Evolutionary conservation across 2,329 filamentous ascomycete genomes (phyloP), one percentile per base, ranked within the genome.

Genomic region (Botrytis fabae): DNA sequence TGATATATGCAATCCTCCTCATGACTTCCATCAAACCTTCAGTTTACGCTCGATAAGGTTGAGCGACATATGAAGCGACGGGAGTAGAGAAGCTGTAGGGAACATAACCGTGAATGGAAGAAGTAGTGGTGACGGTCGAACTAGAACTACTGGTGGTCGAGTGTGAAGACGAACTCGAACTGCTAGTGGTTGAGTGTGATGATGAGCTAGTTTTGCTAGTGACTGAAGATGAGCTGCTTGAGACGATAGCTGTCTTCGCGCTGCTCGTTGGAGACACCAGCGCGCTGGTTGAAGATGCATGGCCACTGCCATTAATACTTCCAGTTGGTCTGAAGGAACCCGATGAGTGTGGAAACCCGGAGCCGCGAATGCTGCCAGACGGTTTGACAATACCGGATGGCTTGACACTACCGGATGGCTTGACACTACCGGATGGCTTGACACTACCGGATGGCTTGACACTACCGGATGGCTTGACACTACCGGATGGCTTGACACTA

Each of bases 31-130:
- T 70, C 32, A 48, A 35, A 35, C 35, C 22, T 51, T 65, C 3
- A 16, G 5, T 40, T 25, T 54, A 71, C 28, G 46, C 60, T 32
- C 46, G 35, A 65, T 71, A 65, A 6, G 32, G 32, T 54, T 65
- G 32, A 40, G 60, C 69, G 4, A 71, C 60, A 54, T 71, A 71
- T 16, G 69, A 71, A 44, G 60, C 60, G 22, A 54, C 60, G 9
- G 69, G 69, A 40, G 44, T 71, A 42, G 60, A 16, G n/a, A 71
- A 71, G 20, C 46, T 71, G 38, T 71, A 65, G 20, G 69, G 60
- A 25, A 57, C 69, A 54, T 71, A 57, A n/a, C 60, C 69, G 35
- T 42, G 35, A 28, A 71, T 65, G 7, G 44, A 57, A 32, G 69
- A 44, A 28, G 35, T 42, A 44, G 69, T 57, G 25, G 70, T 71